Evolutionary conservation across 2,329 filamentous ascomycete species (phyloP), one percentile per base, ranked within the genome.

Genomic region (Dendryphion nanum): DNA sequence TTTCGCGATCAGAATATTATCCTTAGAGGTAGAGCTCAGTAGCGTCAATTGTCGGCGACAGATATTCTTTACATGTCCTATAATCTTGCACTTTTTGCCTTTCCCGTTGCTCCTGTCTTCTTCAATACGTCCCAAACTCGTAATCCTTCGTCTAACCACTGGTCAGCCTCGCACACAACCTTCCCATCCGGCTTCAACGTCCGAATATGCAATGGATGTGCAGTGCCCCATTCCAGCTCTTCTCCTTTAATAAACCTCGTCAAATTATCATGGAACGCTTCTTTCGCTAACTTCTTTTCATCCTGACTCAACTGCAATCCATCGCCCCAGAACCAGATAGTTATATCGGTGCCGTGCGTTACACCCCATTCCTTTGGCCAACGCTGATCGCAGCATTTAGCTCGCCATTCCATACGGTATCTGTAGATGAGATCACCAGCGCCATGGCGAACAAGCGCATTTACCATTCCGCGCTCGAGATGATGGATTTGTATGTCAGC

Each of bases 281-380:
- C 38, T 10, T 47, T 53, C 0, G 74, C 56, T 14, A 72, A 40
- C 5, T 34, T 33, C 51, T 76, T 75, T 55, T 81, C 77, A 6
- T 54, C 46, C 0, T 53, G 52, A 5, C 56, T 65, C 35, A 79
- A 40, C 1, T 49, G 41, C 4, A 58, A 60, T 2, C 71, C 72
- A 45, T 73, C 69, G 0, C 77, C 77, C 69, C 71, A 79, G 40
- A 78, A 76, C 77, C 77, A 81, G 19, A 79, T 70, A 5, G 67
- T 59, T 50, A 73, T 66, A 44, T 81, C 77, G 0, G 73, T 73
- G 0, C 68, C 67, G 50, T 81, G 77, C 13, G 76, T 79, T 3
- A 75, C 75, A 3, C 73, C 75, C 70, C 73, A 79, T 28, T 68
- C 61, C 1, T 54, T 57, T 1, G 75, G 74, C 7, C 71, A 50